These are phyloP conservation scores for Neltuma alba DNA, from an alignment of 306 rosid genomes.

Conservation along the genomic window DNA sequence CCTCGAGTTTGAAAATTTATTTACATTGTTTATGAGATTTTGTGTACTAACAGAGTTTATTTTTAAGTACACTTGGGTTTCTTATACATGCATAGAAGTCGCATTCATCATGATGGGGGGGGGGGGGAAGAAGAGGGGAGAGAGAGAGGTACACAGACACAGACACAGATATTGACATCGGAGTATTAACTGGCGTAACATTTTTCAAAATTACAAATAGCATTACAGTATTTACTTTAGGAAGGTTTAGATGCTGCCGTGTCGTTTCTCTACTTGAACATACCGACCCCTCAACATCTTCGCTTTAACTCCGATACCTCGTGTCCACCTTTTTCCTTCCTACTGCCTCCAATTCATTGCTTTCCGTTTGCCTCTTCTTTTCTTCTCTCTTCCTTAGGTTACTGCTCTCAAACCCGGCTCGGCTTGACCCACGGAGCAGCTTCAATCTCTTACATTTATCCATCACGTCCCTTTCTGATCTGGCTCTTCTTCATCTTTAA, in stretches of 20 bases:
- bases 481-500: conserved; percentile 34
- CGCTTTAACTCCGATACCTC: not conserved
- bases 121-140: too few relatives aligned
- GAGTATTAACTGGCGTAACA: too few relatives aligned
- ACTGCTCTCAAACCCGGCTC: conserved; percentile 42
- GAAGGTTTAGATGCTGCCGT: not conserved
- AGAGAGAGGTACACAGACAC: too few relatives aligned
- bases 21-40: not conserved
- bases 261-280: not conserved
- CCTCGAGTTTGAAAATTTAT: not conserved
- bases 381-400: conserved; percentile 34
- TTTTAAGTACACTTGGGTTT: too few relatives aligned
- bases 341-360: conserved; percentile 39
- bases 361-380: conserved; percentile 6
- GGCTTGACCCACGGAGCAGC: conserved; percentile 37
- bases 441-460: conserved; percentile 40
- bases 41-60: too few relatives aligned
- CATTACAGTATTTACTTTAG: too few relatives aligned
- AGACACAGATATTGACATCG: too few relatives aligned
- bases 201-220: too few relatives aligned
- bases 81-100: too few relatives aligned
- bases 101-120: too few relatives aligned
- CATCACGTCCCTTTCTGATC: conserved; percentile 46
- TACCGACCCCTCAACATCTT: not conserved
- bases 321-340: conserved; percentile 2